Evolutionary conservation across 2,329 filamentous ascomycete genomes (phyloP).

Genomic region (Phyllosticta capitalensis): DNA sequence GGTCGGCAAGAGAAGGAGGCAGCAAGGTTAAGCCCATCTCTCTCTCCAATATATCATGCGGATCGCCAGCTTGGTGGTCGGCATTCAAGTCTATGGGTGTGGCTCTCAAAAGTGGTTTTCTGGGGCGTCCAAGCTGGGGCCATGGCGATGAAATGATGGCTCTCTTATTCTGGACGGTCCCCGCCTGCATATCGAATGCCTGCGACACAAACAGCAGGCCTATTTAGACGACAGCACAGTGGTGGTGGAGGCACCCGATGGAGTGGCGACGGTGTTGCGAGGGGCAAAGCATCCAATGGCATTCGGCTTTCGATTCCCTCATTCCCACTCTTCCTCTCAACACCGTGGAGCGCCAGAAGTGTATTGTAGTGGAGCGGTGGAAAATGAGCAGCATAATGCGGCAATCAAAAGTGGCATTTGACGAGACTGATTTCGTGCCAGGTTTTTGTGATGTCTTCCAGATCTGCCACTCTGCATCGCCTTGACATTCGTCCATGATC

Average conservation of each 20-base stretch:
- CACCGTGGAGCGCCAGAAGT: neutral
- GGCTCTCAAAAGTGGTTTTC: neutral
- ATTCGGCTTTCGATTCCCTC: neutral
- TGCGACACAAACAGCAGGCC: neutral
- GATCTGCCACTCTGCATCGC: too few species aligned
- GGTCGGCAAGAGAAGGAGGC: slow-evolving; percentile 96
- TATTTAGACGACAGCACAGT: neutral
- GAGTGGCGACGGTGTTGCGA: neutral
- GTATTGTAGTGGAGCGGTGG: neutral
- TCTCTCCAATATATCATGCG: neutral
- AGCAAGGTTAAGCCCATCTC: slow-evolving; percentile 55
- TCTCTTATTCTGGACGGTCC: neutral
- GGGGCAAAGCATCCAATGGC: neutral
- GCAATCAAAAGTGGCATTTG: neutral
- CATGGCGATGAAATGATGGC: neutral
- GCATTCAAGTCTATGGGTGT: neutral
- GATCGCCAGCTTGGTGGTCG: neutral
- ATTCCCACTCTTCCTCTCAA: neutral
- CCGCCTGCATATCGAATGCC: neutral
- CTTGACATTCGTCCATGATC: too few species aligned
- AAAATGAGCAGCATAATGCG: neutral
- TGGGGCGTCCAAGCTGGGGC: neutral
- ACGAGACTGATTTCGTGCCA: neutral
- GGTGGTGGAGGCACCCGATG: neutral
- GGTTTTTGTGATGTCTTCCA: neutral